Base-by-base conservation (phyloP, 192 early-diverging fungal species). In the Coemansia furcata region DNA sequence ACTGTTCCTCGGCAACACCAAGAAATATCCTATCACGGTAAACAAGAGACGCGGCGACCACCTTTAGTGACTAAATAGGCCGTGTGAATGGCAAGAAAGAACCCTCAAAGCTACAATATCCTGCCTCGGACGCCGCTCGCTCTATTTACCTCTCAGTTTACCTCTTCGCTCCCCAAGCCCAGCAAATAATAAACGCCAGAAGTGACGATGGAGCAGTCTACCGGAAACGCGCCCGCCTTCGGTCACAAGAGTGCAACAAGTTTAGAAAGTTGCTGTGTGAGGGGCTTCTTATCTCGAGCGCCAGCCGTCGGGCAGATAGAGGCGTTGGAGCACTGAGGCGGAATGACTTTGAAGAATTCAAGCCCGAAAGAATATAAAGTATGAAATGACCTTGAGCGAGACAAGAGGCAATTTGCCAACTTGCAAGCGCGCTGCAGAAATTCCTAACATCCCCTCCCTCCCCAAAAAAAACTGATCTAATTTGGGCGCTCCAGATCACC, bases 291-390 rank as follows among this genome's bases (percentile, higher is more conserved):
- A 35, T 57, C 15, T 35, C 54, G 17, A 33, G 54, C 54, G 54
- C 54, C 30, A 57, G 54, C 30, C 54, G 54, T 57, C 54, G 32
- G 30, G 54, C 29, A 57, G 54, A 57, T 30, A 57, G 54, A 33
- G 54, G 46, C 29, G 30, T 4, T 6, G 23, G 15, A 33, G 14
- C 29, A 47, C 46, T n/a, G 9, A n/a, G 46, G n/a, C 46, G 21
- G 46, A 47, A 47, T 47, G n/a, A 21, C n/a, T 47, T 5, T 47
- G 2, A 21, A 19, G 19, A 47, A 47, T 47, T 47, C 46, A 19
- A 46, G 46, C 21, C 46, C n/a, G 19, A 47, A 19, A 47, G 43
- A 17, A 14, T n/a, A n/a, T 46, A 46, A 46, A 46, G 7, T 46
- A 19, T n/a, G 15, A 47, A 47, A n/a, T 47, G 46, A 19, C 46